Conservation (phyloP, 2,329 filamentous ascomycete genomes). For the Aspergillus phoenicis region DNA sequence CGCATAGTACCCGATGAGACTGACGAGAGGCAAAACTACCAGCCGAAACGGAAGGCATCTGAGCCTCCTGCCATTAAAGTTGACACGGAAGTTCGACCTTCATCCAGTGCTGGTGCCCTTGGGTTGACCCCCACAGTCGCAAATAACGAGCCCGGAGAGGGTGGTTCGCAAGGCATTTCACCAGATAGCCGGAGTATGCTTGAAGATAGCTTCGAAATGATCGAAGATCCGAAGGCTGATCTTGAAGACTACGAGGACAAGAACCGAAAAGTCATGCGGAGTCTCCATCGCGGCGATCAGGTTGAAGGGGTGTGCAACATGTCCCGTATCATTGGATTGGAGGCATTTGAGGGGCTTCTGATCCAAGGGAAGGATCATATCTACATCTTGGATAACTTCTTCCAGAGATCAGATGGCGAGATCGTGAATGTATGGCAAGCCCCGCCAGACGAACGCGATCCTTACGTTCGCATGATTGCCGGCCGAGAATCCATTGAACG, state of each 20-base stretch:
- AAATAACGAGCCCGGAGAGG: conserved; percentile 36
- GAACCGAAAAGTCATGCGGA: conserved; percentile 96
- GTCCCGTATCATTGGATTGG: conserved; percentile 88
- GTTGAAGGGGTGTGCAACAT: conserved; percentile 95
- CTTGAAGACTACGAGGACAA: conserved; percentile 93
- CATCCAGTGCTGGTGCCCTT: conserved; percentile 47
- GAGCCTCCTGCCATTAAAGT: conserved; percentile 52
- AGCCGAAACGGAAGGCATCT: conserved; percentile 77
- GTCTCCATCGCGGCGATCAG: conserved; percentile 83
- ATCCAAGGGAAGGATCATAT: conserved; percentile 90
- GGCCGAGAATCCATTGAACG: conserved; percentile 68
- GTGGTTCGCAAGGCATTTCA: conserved; percentile 34
- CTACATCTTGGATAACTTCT: conserved; percentile 95
- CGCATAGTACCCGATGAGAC: conserved; percentile 79
- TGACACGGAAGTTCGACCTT: conserved; percentile 47
- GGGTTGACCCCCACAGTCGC: conserved; percentile 37
- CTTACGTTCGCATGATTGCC: conserved; percentile 91
- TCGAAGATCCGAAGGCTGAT: conserved; percentile 87
- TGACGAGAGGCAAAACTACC: conserved; percentile 70
- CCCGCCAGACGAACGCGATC: conserved; percentile 86
- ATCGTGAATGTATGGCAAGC: conserved; percentile 97
- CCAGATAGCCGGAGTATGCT: conserved; percentile 48
- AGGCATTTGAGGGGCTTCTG: conserved; percentile 89
- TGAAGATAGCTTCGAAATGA: conserved; percentile 93
- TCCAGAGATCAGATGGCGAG: conserved; percentile 91